Evolutionary conservation across 352 stramenopile genomes (phyloP), one percentile per base, ranked within the genome.

Genomic region (Sclerospora graminicola): DNA sequence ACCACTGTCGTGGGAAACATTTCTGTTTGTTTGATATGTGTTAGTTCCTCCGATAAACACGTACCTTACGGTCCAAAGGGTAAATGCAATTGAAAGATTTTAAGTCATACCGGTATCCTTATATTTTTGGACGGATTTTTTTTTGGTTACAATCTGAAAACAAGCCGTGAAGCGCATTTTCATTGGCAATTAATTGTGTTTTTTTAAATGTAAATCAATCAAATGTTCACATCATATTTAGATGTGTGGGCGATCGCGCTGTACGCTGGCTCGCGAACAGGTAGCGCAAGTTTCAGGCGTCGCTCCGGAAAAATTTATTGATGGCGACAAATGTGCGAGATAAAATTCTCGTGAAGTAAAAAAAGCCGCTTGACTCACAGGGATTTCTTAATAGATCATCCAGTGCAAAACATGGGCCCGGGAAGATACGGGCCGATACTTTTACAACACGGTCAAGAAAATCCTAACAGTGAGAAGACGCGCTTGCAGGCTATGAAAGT

Each of bases 371-470:
- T 7, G 5, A 19, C 30, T 35, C 13, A 16, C 8, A 18, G 13
- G 30, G n/a, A 7, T 35, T n/a, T 18, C 2, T 16, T 41, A 23
- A 16, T 34, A 90, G 78, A 90, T 28, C 63, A 59, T 8, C 78
- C 78, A 1, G 70, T 82, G 33, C 73, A 90, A 56, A 90, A 90
- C 34, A 82, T 88, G 72, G 70, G 68, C 19, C 78, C 78, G 9
- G 78, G 78, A 14, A 51, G 69, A 42, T 90, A 82, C 54, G 62
- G 56, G 1, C 66, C 75, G 8, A 63, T 90, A n/a, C 47, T 79
- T 27, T 63, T 82, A 23, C 41, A 57, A 31, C 31, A 27, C 8
- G 21, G 26, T 16, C 28, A 38, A 29, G 33, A 13, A 41, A 48
- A 46, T 5, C 26, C 35, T 14, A 24, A 57, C 8, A 37, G 45